Evolutionary conservation across 352 stramenopile species (phyloP).

Genomic region (Phytophthora syringae): DNA sequence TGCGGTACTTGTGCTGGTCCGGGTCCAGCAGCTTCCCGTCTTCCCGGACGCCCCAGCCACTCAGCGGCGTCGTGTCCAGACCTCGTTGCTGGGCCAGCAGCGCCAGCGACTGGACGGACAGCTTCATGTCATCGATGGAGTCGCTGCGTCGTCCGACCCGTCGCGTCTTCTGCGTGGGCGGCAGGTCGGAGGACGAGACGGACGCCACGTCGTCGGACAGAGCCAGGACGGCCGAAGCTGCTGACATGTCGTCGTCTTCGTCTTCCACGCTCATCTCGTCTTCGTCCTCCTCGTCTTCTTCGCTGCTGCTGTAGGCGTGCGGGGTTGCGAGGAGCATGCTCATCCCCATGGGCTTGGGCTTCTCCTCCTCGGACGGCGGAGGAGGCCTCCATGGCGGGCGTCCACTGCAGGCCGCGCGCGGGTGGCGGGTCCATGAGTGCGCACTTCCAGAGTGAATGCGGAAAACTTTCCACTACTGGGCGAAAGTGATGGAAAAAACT

Average conservation of each 20-base stretch:
- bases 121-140: constrained; percentile 41
- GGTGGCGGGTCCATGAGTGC: background rate
- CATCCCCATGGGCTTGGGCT: constrained; percentile 6
- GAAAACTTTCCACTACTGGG: background rate
- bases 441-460: background rate
- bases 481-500: background rate
- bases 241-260: constrained; percentile 20
- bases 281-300: constrained; percentile 16
- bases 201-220: constrained; percentile 1
- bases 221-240: constrained; percentile 21
- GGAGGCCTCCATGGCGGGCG: constrained; percentile 22
- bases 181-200: background rate
- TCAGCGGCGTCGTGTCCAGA: constrained; percentile 42
- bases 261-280: constrained; percentile 10
- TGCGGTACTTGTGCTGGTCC: constrained; percentile 50
- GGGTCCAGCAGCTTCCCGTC: constrained; percentile 55
- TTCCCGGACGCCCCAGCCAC: constrained; percentile 42
- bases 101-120: constrained; percentile 40
- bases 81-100: constrained; percentile 40
- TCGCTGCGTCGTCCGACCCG: background rate
- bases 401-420: constrained; percentile 3
- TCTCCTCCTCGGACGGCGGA: constrained; percentile 14
- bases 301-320: constrained; percentile 38
- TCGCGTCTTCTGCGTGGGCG: background rate
- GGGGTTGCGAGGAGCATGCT: constrained; percentile 28